A percentile compares a stretch with the other conserved stretches of the same genome.
Conservation (phyloP, 495 filamentous ascomycete genomes). For the Neurospora sp. region DNA sequence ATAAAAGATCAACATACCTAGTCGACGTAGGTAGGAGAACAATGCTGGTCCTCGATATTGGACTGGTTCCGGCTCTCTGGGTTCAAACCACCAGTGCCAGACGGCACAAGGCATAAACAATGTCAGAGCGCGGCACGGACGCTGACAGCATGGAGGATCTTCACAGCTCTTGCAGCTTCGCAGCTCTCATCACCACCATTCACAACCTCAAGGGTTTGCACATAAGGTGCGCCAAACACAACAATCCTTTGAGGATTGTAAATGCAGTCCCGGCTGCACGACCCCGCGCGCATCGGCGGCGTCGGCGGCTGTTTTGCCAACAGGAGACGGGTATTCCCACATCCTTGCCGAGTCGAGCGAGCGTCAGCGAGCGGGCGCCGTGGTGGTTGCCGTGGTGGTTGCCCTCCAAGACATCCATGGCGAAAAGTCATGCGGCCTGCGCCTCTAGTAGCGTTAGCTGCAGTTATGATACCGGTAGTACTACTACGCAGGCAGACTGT, state of each 20-base stretch:
- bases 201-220: not conserved
- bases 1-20: not conserved
- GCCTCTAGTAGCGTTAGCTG: not conserved
- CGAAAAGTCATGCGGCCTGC: not conserved
- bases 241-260: not conserved
- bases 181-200: not conserved
- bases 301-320: not conserved
- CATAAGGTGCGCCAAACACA: not conserved
- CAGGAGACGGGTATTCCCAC: not conserved
- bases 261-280: not conserved
- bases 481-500: not conserved
- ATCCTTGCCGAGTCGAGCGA: not conserved
- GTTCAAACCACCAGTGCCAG: not conserved
- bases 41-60: not conserved
- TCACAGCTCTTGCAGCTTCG: not conserved
- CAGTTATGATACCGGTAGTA: not conserved
- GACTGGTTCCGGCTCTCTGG: not conserved
- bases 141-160: not conserved
- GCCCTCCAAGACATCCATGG: not conserved
- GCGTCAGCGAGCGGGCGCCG: not conserved
- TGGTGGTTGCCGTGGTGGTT: not conserved
- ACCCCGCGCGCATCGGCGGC: not conserved
- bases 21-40: not conserved
- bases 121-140: not conserved
- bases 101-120: not conserved